These are phyloP conservation scores for Letharia lupina DNA, from an alignment of 495 filamentous ascomycete species.

Conservation along the genomic window DNA sequence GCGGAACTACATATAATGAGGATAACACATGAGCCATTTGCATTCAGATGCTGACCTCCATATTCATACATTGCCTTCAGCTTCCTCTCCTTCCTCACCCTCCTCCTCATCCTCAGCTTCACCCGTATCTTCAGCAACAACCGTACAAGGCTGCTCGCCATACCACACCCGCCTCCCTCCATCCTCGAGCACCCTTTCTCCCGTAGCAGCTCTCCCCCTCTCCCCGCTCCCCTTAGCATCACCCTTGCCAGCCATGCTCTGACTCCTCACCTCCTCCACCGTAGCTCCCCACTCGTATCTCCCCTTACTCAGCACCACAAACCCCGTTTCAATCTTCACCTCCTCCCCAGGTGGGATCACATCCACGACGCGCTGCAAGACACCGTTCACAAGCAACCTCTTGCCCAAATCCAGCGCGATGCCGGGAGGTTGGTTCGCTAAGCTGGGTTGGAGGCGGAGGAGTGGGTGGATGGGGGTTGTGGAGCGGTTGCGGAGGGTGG, in stretches of 20 bases:
- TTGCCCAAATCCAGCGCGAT: slow-evolving; percentile 76
- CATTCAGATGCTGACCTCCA: neutral
- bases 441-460: slow-evolving; percentile 66
- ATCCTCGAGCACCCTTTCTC: slow-evolving; percentile 34
- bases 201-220: slow-evolving; percentile 16
- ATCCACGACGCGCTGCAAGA: slow-evolving; percentile 65
- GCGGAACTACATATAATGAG: neutral
- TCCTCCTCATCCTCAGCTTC: neutral
- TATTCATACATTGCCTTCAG: neutral
- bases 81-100: neutral
- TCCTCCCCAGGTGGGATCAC: slow-evolving; percentile 48
- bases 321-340: slow-evolving; percentile 49
- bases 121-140: slow-evolving; percentile 40
- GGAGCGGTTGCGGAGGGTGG: slow-evolving; percentile 65
- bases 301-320: slow-evolving; percentile 66
- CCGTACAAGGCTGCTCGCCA: slow-evolving; percentile 53
- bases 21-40: neutral
- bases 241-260: slow-evolving; percentile 27
- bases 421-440: slow-evolving; percentile 63
- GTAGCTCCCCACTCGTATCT: slow-evolving; percentile 74
- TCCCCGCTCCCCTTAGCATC: slow-evolving; percentile 22
- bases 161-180: slow-evolving; percentile 65
- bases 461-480: slow-evolving; percentile 58
- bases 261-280: slow-evolving; percentile 62
- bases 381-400: slow-evolving; percentile 75